These are phyloP conservation scores for Leccinum griseonigrum DNA, from an alignment of 1,284 basidiomycete species.

Conservation along the genomic window DNA sequence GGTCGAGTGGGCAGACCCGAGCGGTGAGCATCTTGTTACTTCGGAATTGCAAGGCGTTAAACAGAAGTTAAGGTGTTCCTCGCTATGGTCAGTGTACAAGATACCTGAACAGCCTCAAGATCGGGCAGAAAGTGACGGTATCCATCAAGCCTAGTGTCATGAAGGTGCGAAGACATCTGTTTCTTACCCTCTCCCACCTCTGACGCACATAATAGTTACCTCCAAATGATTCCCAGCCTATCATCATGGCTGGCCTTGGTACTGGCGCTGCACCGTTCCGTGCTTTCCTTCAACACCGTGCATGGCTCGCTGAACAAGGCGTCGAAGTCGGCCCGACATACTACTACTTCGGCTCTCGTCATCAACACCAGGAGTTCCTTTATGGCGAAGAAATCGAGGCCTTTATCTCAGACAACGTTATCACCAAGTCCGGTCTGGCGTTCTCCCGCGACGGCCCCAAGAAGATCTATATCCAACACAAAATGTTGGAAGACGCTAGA, in stretches of 20 bases:
- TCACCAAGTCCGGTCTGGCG: slow-evolving; percentile 89
- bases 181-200: background rate
- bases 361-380: slow-evolving; percentile 92
- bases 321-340: slow-evolving; percentile 86
- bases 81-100: slow-evolving; percentile 96
- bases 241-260: slow-evolving; percentile 98
- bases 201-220: slow-evolving; percentile 62
- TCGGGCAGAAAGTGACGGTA: slow-evolving; percentile 94
- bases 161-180: slow-evolving; percentile 63
- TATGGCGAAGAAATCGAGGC: slow-evolving; percentile 93
- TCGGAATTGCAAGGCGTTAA: slow-evolving; percentile 2
- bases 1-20: slow-evolving; percentile 90
- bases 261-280: slow-evolving; percentile 99
- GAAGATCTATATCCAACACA: slow-evolving; percentile 99
- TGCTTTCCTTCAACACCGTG: slow-evolving; percentile 95
- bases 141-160: slow-evolving; percentile 99
- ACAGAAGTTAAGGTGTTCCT: slow-evolving; percentile 52
- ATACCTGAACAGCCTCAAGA: slow-evolving; percentile 81
- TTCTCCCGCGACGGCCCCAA: slow-evolving; percentile 92
- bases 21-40: slow-evolving; percentile 53
- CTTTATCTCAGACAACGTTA: slow-evolving; percentile 78
- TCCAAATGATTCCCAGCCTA: slow-evolving; percentile 79
- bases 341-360: slow-evolving; percentile 98
- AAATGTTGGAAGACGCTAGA: slow-evolving; percentile 90
- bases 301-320: slow-evolving; percentile 75